A percentile compares a stretch with the other conserved stretches of the same genome.
phyloP scores from a whole-genome alignment of 2,329 filamentous ascomycete species.

The Neopestalotiopsis sp. region DNA sequence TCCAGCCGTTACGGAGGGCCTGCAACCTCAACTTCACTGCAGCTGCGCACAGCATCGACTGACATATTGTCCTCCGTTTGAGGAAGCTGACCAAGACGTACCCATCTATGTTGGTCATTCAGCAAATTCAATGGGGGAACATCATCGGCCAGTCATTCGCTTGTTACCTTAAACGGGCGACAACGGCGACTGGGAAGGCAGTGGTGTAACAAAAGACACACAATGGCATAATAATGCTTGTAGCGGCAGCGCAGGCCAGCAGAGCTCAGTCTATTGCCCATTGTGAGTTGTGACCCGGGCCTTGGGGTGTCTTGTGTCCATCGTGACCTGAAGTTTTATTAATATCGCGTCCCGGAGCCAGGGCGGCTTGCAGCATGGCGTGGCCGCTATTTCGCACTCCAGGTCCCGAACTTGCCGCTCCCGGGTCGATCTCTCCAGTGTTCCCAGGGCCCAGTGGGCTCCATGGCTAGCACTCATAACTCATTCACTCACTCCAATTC shows the following conservation, averaged over 20 bases:
- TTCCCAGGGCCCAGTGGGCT: not conserved
- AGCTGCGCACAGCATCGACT: not conserved
- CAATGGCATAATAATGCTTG: no score
- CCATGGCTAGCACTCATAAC: not conserved
- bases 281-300: not conserved
- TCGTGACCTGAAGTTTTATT: slow-evolving; percentile 10
- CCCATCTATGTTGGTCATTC: not conserved
- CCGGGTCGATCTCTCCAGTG: not conserved
- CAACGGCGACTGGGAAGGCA: not conserved
- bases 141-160: not conserved
- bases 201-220: not conserved
- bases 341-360: not conserved
- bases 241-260: not conserved
- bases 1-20: not conserved
- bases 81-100: slow-evolving; percentile 4
- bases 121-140: not conserved
- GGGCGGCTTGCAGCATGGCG: not conserved
- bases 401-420: slow-evolving; percentile 8
- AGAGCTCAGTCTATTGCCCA: not conserved
- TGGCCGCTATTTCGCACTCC: slow-evolving; percentile 8
- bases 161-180: not conserved
- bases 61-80: not conserved
- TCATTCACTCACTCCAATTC: not conserved
- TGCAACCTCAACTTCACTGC: not conserved
- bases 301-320: slow-evolving; percentile 5